Evolutionary conservation across 805 yeast species (phyloP), one percentile per base, ranked within the genome.

Genomic region (Blastobotrys americana): DNA sequence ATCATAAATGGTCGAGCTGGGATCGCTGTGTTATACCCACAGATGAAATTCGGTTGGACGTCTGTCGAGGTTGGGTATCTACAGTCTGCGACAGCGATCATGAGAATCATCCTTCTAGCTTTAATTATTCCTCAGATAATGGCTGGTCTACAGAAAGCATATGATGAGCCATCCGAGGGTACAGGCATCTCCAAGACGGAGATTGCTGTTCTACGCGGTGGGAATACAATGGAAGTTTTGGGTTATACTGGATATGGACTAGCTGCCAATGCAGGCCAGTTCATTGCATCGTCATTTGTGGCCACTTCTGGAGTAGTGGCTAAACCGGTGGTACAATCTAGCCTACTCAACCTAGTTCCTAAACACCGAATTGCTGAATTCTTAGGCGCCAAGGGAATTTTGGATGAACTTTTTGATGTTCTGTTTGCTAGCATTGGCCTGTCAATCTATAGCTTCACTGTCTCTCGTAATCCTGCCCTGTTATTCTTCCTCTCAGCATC

Each of bases 41-140:
- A 58, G 45, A 51, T 54, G 39, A 37, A 41, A 42, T 61, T 60
- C 43, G 52, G 52, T 13, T 61, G 66, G 66, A 50, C 64, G 2
- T 62, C 63, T 6, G 49, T 61, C 5, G 60, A 61, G 45, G 35
- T 55, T 2, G 66, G 66, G 8, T 61, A 61, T 41, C 47, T 58
- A 5, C 50, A 57, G n/a, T 56, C 64, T 2, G 42, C 54, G 1
- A 56, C 58, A 43, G 55, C 58, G 2, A 16, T 50, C 4, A 49
- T 52, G 23, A 49, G 66, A 16, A 55, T 59, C 5, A 18, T 57
- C n/a, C 52, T 60, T 49, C 54, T 55, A 37, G 37, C 58, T 5
- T 28, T 50, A 4, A 51, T 56, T 4, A 56, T 61, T 44, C 64
- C 66, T 8, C 41, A 31, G 21, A 43, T 49, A 5, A 46, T 56